Conservation (phyloP, 2,329 filamentous ascomycete species). For the Septoria petroselini region DNA sequence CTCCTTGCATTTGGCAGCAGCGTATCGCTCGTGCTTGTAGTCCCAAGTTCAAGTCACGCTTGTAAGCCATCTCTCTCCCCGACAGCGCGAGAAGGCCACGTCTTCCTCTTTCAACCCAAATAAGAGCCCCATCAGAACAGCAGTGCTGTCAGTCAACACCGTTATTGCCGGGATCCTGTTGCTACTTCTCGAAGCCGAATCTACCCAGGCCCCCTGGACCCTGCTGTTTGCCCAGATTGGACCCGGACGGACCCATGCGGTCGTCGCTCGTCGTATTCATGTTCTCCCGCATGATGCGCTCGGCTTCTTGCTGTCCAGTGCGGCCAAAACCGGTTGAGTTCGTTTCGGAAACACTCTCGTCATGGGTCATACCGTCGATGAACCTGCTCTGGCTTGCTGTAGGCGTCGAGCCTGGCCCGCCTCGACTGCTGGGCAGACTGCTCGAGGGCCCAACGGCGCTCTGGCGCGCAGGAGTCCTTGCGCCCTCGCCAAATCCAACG, state of each 20-base stretch:
- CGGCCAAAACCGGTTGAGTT: slow-evolving; percentile 31
- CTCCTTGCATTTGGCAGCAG: no score
- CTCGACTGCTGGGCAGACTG: slow-evolving; percentile 50
- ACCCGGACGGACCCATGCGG: slow-evolving; percentile 27
- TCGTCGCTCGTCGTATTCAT: slow-evolving; percentile 46
- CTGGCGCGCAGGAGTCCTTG: slow-evolving; percentile 53
- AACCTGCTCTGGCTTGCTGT: slow-evolving; percentile 42
- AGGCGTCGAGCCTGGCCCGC: slow-evolving; percentile 49
- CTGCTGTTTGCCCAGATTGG: slow-evolving; percentile 38
- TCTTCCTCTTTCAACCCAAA: not conserved
- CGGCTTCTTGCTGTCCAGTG: slow-evolving; percentile 51
- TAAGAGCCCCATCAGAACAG: not conserved
- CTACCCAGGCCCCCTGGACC: slow-evolving; percentile 49
- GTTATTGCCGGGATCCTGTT: not conserved
- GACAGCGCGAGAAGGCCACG: no score
- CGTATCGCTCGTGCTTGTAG: no score
- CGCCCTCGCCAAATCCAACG: slow-evolving; percentile 90
- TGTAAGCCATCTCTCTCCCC: no score
- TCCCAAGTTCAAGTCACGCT: no score
- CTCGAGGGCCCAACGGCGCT: slow-evolving; percentile 59
- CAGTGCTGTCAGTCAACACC: not conserved
- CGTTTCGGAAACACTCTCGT: slow-evolving; percentile 43
- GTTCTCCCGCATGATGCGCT: slow-evolving; percentile 61
- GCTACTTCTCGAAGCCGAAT: slow-evolving; percentile 58
- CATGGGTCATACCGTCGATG: slow-evolving; percentile 49